Evolutionary conservation across 345 rosid genomes (phyloP).

Genomic region (Brassica rapa): DNA sequence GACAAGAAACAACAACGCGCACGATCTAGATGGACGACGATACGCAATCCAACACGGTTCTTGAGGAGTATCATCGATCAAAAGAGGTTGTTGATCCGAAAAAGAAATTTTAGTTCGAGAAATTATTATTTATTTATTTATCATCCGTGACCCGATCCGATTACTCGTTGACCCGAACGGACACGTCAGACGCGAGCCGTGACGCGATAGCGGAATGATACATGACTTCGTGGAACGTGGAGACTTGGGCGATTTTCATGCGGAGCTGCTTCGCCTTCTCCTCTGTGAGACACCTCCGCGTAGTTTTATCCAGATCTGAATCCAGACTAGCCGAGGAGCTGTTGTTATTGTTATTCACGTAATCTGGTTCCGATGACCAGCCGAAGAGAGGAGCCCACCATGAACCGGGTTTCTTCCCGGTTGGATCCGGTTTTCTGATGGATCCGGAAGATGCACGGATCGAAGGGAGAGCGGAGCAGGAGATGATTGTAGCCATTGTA

Average conservation of each 20-base stretch:
- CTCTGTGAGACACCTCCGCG: conserved; percentile 60
- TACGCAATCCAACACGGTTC: conserved; percentile 19
- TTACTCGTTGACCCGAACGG: conserved; percentile 36
- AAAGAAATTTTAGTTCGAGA: not conserved
- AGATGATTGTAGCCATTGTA: conserved; percentile 53
- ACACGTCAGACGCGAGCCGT: conserved; percentile 61
- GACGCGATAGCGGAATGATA: conserved; percentile 79
- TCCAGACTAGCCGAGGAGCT: not conserved
- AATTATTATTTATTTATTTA: conserved; percentile 3
- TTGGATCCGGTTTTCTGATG: conserved; percentile 30
- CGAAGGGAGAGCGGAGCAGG: conserved; percentile 44
- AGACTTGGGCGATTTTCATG: conserved; percentile 49
- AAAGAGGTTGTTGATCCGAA: not conserved
- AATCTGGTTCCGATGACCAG: conserved; percentile 63
- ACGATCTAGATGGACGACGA: conserved; percentile 28
- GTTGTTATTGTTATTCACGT: conserved; percentile 37
- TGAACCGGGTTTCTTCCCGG: conserved; percentile 26
- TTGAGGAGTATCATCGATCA: conserved; percentile 5
- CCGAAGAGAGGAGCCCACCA: conserved; percentile 82
- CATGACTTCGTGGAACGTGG: conserved; percentile 68
- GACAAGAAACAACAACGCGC: conserved; percentile 5
- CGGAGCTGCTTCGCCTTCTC: conserved; percentile 71
- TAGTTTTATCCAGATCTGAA: conserved; percentile 35
- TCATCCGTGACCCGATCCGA: conserved; percentile 5
- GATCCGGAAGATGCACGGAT: conserved; percentile 47